Base-by-base conservation (phyloP, 352 stramenopile species). In the Pythium dissotocum region DNA sequence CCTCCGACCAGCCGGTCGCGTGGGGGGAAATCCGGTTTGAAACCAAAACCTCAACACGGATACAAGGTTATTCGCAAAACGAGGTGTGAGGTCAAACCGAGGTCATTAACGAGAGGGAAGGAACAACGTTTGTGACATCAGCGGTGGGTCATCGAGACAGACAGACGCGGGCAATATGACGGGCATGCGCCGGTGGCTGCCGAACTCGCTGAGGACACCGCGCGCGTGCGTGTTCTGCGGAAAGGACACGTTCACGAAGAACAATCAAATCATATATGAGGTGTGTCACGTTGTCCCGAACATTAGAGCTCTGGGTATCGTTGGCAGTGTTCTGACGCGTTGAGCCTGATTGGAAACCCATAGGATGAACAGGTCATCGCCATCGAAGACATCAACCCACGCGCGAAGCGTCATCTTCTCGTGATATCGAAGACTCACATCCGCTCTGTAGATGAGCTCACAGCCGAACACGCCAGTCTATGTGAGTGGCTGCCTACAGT, bases 361-460 rank as follows among this genome's bases (percentile, higher is more conserved):
- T 49, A 93, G 85, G 81, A 91, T 75, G 76, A 78, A 16, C 61
- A 68, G 33, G 73, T 90, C n/a, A 73, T 88, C 61, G 85, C 73
- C 1, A 91, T 90, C 58, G 52, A 78, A 38, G 85, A 93, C 63
- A 75, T 73, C 26, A 82, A 88, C 42, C 80, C 85, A 33, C 78
- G 80, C 16, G 82, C 85, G 2, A 69, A 67, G 18, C 76, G 67
- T 40, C 85, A 93, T 36, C 46, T 91, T 53, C 69, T 93, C 42
- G 78, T 93, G 53, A 87, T 93, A 13, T 73, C 85, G 14, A 75
- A 80, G 42, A 63, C 85, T 49, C 85, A 93, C 54, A 89, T 93
- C 58, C 55, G 75, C 12, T 81, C 65, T 9, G 72, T 91, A 4
- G 72, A 89, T 24, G 72, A 82, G 35, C 73, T 93, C 38, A 79